Base-by-base conservation (phyloP, 305 asterid species). In the Petunia hybrid region DNA sequence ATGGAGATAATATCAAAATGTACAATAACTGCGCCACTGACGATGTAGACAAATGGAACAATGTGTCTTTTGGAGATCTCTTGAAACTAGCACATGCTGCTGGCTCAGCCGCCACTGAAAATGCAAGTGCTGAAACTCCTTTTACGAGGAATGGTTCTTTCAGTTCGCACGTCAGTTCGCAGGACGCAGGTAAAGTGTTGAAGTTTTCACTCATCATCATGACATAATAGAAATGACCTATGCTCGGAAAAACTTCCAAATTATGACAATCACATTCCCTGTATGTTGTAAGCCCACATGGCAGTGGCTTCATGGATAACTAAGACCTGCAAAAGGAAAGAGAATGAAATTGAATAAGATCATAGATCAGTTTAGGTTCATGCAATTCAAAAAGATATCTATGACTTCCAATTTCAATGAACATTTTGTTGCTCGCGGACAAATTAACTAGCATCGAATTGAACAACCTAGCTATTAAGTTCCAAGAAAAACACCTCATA, bases 71-170 rank as follows among this genome's bases (percentile, higher is more conserved):
- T 80, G 82, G 85, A 41, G 80, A 82, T 22, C 90, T 92, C 82
- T 85, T 95, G 87, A 90, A 87, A 55, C 79, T 87, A 12, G 93
- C 91, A 63, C 82, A 88, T 73, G 90, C 90, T 40, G 87, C 80
- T 70, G 87, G 89, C 55, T 82, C 81, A n/a, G 69, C 77, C 38
- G 80, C 77, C 12, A 41, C 75, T 6, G 89, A 81, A 46, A 85
- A 77, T 63, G 88, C 76, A 51, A 83, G 67, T 85, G 39, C 77
- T 16, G 62, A 31, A 14, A 42, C 76, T 62, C 63, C 62, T 79
- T 81, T 85, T 51, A 87, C 88, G 31, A 73, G 77, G 63, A 79
- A 82, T 82, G 83, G 84, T 70, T 43, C 81, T 63, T 79, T 80
- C 12, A 9, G 71, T 39, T 78, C 86, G 35, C 22, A 63, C 82